A percentile compares a stretch with the other conserved stretches of the same genome.
Evolutionary conservation across 805 yeast species (phyloP).

Genomic region (Kodamaea kaohsiungensis): DNA sequence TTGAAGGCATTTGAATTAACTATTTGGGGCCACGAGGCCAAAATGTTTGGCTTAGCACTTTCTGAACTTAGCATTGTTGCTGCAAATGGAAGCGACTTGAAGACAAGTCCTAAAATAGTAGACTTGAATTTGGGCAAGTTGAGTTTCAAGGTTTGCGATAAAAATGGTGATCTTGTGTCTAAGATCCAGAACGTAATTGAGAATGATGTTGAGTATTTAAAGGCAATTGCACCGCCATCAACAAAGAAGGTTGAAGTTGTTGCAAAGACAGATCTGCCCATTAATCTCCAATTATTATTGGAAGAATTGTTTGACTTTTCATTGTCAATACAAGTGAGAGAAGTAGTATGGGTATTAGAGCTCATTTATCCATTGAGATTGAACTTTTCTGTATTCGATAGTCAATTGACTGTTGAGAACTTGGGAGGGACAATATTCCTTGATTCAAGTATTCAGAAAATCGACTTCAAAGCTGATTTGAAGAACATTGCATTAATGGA

Average conservation of each 20-base stretch:
- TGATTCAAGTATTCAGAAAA: constrained; percentile 20
- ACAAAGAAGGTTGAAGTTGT: not conserved
- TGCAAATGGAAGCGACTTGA: constrained; percentile 17
- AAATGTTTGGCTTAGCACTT: constrained; percentile 5
- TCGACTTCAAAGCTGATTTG: constrained; percentile 19
- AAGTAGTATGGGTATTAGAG: constrained; percentile 22
- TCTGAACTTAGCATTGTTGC: constrained; percentile 9
- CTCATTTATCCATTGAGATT: constrained; percentile 18
- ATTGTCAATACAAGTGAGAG: constrained; percentile 18
- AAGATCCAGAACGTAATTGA: constrained; percentile 9
- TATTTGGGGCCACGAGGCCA: constrained; percentile 9
- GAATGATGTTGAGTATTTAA: constrained; percentile 1
- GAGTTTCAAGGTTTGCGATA: constrained; percentile 11
- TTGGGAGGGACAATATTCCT: constrained; percentile 14
- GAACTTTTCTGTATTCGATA: constrained; percentile 20
- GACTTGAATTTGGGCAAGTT: constrained; percentile 11
- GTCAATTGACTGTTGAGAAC: constrained; percentile 16
- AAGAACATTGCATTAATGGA: constrained; percentile 20
- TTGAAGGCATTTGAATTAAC: constrained; percentile 2
- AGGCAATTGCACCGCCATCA: not conserved
- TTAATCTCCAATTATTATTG: not conserved
- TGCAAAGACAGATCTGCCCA: not conserved
- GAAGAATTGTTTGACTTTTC: constrained; percentile 11
- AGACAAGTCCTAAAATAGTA: constrained; percentile 13
- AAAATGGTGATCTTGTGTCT: constrained; percentile 11